Conservation (phyloP, 2,329 filamentous ascomycete genomes). For the Talaromyces sp. region DNA sequence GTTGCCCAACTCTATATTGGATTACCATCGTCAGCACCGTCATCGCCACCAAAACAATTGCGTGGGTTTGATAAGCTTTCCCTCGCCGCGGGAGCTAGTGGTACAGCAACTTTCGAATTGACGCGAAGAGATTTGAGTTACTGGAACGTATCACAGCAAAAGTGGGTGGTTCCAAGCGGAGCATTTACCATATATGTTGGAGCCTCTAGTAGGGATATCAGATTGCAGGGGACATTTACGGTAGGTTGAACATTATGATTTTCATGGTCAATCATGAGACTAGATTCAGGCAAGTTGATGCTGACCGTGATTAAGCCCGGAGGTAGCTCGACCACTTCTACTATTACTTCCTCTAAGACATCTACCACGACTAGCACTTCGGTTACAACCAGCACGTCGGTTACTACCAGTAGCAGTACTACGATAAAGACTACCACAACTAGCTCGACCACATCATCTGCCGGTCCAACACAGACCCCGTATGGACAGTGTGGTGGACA, state of each 20-base stretch:
- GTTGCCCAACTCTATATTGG: conserved; percentile 57
- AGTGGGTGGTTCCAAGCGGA: conserved; percentile 48
- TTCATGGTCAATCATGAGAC: neutral
- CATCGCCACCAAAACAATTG: conserved; percentile 50
- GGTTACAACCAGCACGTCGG: neutral
- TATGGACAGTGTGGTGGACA: conserved; percentile 11
- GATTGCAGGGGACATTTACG: conserved; percentile 5
- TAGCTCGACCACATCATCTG: conserved; percentile 8
- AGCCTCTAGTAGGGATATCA: conserved; percentile 6
- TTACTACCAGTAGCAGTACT: neutral
- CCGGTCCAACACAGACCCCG: conserved; percentile 4
- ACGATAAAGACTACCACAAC: neutral
- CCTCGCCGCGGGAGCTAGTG: conserved; percentile 24
- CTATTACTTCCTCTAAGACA: conserved; percentile 3
- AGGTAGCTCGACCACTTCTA: conserved; percentile 6
- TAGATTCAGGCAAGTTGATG: neutral
- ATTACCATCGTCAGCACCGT: conserved; percentile 22
- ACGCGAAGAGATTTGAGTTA: conserved; percentile 61
- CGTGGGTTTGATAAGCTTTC: conserved; percentile 61
- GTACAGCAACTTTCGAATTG: conserved; percentile 52
- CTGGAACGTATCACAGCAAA: conserved; percentile 58
- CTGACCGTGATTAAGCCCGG: conserved; percentile 2
- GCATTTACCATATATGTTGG: conserved; percentile 9
- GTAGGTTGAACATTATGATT: neutral
- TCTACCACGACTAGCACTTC: neutral